phyloP scores from a whole-genome alignment of 345 rosid species.

The Garcia nutans region DNA sequence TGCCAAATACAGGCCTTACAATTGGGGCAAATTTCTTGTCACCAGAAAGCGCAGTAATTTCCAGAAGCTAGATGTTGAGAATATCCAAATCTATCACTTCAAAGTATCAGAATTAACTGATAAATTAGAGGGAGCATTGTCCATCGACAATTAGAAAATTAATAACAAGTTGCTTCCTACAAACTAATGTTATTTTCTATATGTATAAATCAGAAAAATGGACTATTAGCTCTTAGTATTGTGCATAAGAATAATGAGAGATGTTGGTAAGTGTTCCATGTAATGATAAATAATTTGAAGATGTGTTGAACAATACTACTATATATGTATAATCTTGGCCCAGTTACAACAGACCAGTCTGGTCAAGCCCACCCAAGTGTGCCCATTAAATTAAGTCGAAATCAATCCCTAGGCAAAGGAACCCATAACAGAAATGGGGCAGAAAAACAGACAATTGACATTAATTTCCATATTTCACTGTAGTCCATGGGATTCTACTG shows the following conservation, averaged over 20 bases:
- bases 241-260: neutral
- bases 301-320: too few relatives aligned
- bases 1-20: constrained; percentile 35
- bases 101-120: constrained; percentile 10
- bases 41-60: constrained; percentile 40
- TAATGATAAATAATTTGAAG: too few relatives aligned
- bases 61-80: constrained; percentile 44
- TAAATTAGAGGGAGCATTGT: neutral
- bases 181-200: neutral
- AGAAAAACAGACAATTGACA: neutral
- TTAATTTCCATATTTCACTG: neutral
- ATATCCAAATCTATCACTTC: constrained; percentile 45
- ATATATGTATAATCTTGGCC: neutral
- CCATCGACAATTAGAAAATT: neutral
- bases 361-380: neutral
- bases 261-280: too few relatives aligned
- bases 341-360: neutral
- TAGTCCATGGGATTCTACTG: neutral
- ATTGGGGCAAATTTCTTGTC: constrained; percentile 43
- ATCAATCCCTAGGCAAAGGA: neutral
- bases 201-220: neutral
- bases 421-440: constrained; percentile 2
- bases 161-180: neutral
- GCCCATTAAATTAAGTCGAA: neutral
- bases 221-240: neutral